Base-by-base conservation (phyloP, 352 stramenopile genomes). In the Phytopythium vexans region DNA sequence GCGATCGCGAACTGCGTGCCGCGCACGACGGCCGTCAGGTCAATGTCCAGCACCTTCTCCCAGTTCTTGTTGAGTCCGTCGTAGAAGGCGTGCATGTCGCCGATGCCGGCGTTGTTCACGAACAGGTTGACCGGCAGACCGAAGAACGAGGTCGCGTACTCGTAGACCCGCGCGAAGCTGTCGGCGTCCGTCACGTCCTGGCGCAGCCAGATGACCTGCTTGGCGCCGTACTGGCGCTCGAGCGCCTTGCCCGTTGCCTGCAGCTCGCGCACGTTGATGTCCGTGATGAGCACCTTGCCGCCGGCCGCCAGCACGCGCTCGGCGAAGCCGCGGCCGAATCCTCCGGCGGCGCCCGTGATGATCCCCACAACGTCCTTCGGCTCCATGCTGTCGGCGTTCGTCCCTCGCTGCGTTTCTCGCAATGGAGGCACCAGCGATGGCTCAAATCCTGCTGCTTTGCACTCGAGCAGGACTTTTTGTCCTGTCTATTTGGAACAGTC, bases 61-160 rank as follows among this genome's bases (percentile, higher is more conserved):
- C 83, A 94, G 32, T 60, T 63, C 9, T 51, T 65, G 52, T 54
- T 71, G 1, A 57, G 41, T 5, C 51, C 48, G 15, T 81, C 56
- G 54, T 69, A 86, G 54, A 78, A 88, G 14, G 62, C 63, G 60
- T 79, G 67, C 43, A 87, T 61, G 6, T 74, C 73, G 3, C 67
- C 74, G 34, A 93, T 91, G 15, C 83, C 83, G 3, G 83, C 83
- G 56, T 93, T 93, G 66, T 93, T 93, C 3, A 83, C 81, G 35
- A 93, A 69, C 41, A 92, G 40, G 62, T 93, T 93, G 8, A 90
- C 69, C 0, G 68, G 70, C 34, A 42, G 44, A 16, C 74, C 67
- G 52, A 94, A 92, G 54, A 77, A 85, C 54, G 73, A 70, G 53
- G 43, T 56, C 41, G 78, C 78, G 49, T 72, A 75, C 27, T 83